Evolutionary conservation across 2,329 filamentous ascomycete genomes (phyloP), one percentile per base, ranked within the genome.

Genomic region (Orbilia blumenaviensis): DNA sequence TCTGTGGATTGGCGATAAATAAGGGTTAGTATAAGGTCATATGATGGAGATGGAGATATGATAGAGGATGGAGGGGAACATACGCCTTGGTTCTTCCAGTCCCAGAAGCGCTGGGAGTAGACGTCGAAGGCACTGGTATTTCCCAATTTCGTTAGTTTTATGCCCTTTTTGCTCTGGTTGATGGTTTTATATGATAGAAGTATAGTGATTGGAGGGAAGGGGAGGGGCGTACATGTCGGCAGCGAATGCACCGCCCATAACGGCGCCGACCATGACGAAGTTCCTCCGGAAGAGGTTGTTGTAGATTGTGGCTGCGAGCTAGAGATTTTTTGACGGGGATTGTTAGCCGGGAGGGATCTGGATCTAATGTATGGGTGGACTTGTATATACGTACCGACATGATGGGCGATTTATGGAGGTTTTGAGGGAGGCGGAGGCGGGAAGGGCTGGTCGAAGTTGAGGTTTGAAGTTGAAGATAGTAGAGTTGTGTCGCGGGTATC

Each of bases 1-100:
- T 76, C 38, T 79, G 50, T 71, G n/a, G 12, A 12, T 44, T 10
- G n/a, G n/a, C n/a, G n/a, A 16, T 8, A 32, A 29, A 23, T 16
- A 50, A 10, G 12, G 18, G 42, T 62, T 73, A 63, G 72, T 54
- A 27, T 68, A 42, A 38, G 23, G 8, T 41, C 32, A 36, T 12
- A 14, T 21, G 42, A 44, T 46, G 16, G 62, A n/a, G n/a, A n/a
- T n/a, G n/a, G n/a, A n/a, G n/a, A 56, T 14, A 12, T 23, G 25
- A 21, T 14, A 25, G 16, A n/a, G 61, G 23, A 14, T 10, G n/a
- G 7, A 27, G 7, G 61, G 32, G 21, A 52, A 90, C 92, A 82
- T 92, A 97, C 94, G 82, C 95, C 95, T 82, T 88, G 88, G 89
- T 99, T 99, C 83, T 94, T 85, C 83, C 85, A 87, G 84, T 99